These are phyloP conservation scores for Globisporangium uncinulatum DNA, from an alignment of 352 stramenopile genomes.

Conservation along the genomic window DNA sequence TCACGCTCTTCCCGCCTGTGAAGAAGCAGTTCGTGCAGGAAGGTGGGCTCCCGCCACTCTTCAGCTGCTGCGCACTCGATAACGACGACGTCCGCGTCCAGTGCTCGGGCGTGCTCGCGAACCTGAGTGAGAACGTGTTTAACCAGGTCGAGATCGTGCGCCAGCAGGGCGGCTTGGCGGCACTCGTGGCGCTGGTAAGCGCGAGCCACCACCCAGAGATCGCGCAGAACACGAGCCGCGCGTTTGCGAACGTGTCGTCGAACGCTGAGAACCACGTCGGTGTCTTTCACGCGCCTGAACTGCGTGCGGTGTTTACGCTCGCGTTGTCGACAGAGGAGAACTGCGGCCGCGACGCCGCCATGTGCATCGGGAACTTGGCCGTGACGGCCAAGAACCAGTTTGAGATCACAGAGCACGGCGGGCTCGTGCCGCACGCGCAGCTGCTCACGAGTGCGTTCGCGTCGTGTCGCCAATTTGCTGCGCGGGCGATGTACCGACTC, in stretches of 20 bases:
- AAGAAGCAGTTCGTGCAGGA: slow-evolving; percentile 70
- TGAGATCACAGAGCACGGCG: slow-evolving; percentile 85
- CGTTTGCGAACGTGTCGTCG: slow-evolving; percentile 89
- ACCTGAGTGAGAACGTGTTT: slow-evolving; percentile 88
- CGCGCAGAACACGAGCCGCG: slow-evolving; percentile 83
- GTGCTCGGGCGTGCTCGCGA: slow-evolving; percentile 84
- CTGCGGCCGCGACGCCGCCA: slow-evolving; percentile 87
- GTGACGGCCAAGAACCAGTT: slow-evolving; percentile 88
- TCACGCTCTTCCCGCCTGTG: slow-evolving; percentile 75
- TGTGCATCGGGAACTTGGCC: slow-evolving; percentile 93
- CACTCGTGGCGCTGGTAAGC: slow-evolving; percentile 58
- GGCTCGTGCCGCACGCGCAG: slow-evolving; percentile 73
- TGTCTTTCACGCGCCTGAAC: slow-evolving; percentile 79
- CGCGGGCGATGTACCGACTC: slow-evolving; percentile 87
- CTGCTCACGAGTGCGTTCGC: slow-evolving; percentile 68
- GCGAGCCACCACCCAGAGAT: slow-evolving; percentile 71
- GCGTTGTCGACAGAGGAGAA: slow-evolving; percentile 70
- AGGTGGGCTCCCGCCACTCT: slow-evolving; percentile 55
- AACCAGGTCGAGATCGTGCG: slow-evolving; percentile 88
- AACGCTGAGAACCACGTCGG: slow-evolving; percentile 90
- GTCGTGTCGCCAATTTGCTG: slow-evolving; percentile 75
- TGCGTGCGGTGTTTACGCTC: slow-evolving; percentile 74
- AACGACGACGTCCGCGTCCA: slow-evolving; percentile 87
- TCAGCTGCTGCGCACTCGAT: slow-evolving; percentile 46
- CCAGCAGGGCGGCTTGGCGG: slow-evolving; percentile 60